phyloP scores from a whole-genome alignment of 768 basidiomycete genomes.

The Dioszegia hungarica region DNA sequence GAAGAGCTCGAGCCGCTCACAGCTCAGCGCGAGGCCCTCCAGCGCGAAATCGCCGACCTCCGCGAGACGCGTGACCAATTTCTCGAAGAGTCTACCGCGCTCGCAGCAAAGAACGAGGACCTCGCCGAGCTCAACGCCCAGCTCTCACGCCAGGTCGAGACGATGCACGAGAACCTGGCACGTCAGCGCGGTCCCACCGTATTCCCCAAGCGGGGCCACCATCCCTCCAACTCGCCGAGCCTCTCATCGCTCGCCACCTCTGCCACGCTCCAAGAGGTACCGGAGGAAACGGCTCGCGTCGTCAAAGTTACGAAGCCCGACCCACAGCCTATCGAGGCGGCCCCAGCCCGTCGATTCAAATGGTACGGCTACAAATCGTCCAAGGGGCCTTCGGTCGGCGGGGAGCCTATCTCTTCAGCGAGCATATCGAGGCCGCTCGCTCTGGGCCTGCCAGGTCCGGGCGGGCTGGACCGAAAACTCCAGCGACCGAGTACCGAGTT shows the following conservation, averaged over 20 bases:
- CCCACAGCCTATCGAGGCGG: slow-evolving; percentile 36
- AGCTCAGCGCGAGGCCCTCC: slow-evolving; percentile 70
- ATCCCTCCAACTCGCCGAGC: slow-evolving; percentile 43
- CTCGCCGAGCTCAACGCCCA: slow-evolving; percentile 80
- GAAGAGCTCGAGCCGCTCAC: slow-evolving; percentile 79
- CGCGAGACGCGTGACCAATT: slow-evolving; percentile 77
- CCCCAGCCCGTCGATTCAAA: slow-evolving; percentile 50
- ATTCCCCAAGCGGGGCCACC: slow-evolving; percentile 24
- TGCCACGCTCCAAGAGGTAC: slow-evolving; percentile 44
- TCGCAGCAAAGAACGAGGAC: slow-evolving; percentile 89
- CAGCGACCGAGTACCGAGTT: slow-evolving; percentile 41
- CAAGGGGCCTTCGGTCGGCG: slow-evolving; percentile 41
- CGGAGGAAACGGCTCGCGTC: slow-evolving; percentile 49
- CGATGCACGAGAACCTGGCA: slow-evolving; percentile 41
- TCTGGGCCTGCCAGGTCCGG: slow-evolving; percentile 4
- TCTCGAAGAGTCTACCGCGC: slow-evolving; percentile 82
- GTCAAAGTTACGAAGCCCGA: slow-evolving; percentile 46
- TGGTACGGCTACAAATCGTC: slow-evolving; percentile 50
- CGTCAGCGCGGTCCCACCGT: slow-evolving; percentile 27
- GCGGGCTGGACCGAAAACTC: slow-evolving; percentile 14
- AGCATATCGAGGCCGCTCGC: slow-evolving; percentile 46
- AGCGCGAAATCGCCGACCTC: slow-evolving; percentile 78
- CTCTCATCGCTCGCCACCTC: slow-evolving; percentile 40
- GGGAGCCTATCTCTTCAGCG: slow-evolving; percentile 20
- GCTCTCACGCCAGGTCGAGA: slow-evolving; percentile 72